Evolutionary conservation across 139 green algal genomes (phyloP).

Genomic region (Pleodorina starrii): DNA sequence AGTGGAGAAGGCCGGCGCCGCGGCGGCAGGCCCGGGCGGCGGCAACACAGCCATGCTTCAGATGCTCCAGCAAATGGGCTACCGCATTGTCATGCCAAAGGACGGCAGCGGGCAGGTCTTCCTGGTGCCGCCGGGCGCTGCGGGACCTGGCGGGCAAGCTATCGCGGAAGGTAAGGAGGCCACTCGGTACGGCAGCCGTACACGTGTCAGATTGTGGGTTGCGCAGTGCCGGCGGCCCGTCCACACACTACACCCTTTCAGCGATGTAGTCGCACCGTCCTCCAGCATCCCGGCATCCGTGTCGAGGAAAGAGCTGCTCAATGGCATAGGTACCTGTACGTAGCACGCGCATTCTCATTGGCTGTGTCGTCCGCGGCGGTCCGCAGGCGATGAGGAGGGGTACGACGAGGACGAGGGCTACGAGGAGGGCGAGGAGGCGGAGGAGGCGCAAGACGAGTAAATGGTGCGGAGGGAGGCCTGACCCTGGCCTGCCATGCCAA

Average conservation of each 20-base stretch:
- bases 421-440: slow-evolving; percentile 42
- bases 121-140: slow-evolving; percentile 43
- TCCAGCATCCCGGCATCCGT: too few relatives aligned
- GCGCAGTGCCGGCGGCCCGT: too few relatives aligned
- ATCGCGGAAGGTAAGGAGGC: slow-evolving; percentile 42
- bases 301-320: too few relatives aligned
- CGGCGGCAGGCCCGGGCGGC: slow-evolving; percentile 2
- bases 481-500: too few relatives aligned
- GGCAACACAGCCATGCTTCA: slow-evolving; percentile 44
- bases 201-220: too few relatives aligned
- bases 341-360: too few relatives aligned
- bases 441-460: slow-evolving; percentile 15
- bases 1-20: slow-evolving; percentile 24
- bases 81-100: slow-evolving; percentile 35
- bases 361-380: too few relatives aligned
- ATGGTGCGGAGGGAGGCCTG: too few relatives aligned
- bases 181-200: too few relatives aligned
- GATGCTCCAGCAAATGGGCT: slow-evolving; percentile 54
- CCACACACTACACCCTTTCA: too few relatives aligned
- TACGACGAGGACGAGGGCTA: slow-evolving; percentile 50
- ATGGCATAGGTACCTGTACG: too few relatives aligned
- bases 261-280: too few relatives aligned
- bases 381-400: slow-evolving; percentile 46
- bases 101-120: slow-evolving; percentile 49
- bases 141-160: neutral